A percentile compares a stretch with the other conserved stretches of the same genome.
These are phyloP conservation scores for Rhamnella rubrinervis DNA, from an alignment of 331 rosid genomes.

Conservation along the genomic window DNA sequence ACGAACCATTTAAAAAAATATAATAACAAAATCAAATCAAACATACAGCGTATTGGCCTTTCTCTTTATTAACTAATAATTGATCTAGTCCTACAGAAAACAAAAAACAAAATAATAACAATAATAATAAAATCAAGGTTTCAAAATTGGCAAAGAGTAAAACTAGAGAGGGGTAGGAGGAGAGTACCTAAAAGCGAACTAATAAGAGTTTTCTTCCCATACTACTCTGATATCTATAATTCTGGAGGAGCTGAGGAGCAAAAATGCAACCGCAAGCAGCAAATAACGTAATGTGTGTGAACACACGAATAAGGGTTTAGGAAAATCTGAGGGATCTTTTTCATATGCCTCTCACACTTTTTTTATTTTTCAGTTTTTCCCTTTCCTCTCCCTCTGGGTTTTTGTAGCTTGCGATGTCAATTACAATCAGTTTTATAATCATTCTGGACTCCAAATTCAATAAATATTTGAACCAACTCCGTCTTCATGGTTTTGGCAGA, in stretches of 20 bases:
- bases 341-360: constrained; percentile 2
- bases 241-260: constrained; percentile 25
- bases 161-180: not conserved
- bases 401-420: not conserved
- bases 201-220: constrained; percentile 35
- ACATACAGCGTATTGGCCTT: no score
- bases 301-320: not conserved
- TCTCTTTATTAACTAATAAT: not conserved
- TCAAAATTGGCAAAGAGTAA: not conserved
- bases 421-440: not conserved
- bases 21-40: not conserved
- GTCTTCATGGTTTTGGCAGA: no score
- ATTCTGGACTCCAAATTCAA: no score
- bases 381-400: constrained; percentile 4
- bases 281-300: not conserved
- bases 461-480: no score
- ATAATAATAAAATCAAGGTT: not conserved
- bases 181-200: constrained; percentile 22
- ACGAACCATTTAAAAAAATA: no score
- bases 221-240: constrained; percentile 71
- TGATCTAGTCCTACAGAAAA: constrained; percentile 21
- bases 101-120: not conserved
- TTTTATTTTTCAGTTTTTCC: constrained; percentile 29
- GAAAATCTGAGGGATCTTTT: constrained; percentile 14
- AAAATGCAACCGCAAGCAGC: constrained; percentile 13